A percentile compares a stretch with the other conserved stretches of the same genome.
phyloP scores from a whole-genome alignment of 2,329 filamentous ascomycete species.

The Xylaria sp. region DNA sequence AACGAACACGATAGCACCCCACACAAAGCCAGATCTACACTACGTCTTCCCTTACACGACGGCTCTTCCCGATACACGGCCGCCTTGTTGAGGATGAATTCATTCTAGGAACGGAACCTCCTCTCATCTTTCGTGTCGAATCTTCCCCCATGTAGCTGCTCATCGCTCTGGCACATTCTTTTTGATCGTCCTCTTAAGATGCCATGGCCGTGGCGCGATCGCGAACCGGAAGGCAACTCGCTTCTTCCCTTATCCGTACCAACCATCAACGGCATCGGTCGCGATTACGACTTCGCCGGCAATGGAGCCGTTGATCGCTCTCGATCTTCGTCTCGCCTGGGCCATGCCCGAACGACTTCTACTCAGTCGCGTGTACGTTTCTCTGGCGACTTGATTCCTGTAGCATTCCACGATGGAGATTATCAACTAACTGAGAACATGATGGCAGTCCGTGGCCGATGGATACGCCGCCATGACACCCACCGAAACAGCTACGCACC shows the following conservation, averaged over 20 bases:
- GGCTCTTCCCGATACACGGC: constrained; percentile 16
- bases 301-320: constrained; percentile 50
- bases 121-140: constrained; percentile 28
- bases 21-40: constrained; percentile 14
- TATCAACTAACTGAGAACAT: constrained; percentile 16
- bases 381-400: constrained; percentile 11
- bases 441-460: constrained; percentile 64
- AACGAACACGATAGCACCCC: constrained; percentile 21
- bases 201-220: constrained; percentile 54
- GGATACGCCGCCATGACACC: constrained; percentile 76
- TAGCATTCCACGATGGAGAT: neutral
- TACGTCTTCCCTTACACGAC: constrained; percentile 7
- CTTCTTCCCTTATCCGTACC: constrained; percentile 53
- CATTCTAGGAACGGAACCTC: constrained; percentile 1
- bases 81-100: constrained; percentile 29
- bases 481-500: constrained; percentile 78
- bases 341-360: constrained; percentile 63
- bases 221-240: constrained; percentile 50
- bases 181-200: constrained; percentile 47
- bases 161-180: constrained; percentile 39
- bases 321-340: constrained; percentile 49
- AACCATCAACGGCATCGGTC: constrained; percentile 49
- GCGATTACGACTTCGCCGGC: constrained; percentile 43
- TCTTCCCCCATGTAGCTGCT: constrained; percentile 41
- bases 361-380: constrained; percentile 65